Evolutionary conservation across 164 flowering plant species (phyloP).

Genomic region (Saururus chinensis): DNA sequence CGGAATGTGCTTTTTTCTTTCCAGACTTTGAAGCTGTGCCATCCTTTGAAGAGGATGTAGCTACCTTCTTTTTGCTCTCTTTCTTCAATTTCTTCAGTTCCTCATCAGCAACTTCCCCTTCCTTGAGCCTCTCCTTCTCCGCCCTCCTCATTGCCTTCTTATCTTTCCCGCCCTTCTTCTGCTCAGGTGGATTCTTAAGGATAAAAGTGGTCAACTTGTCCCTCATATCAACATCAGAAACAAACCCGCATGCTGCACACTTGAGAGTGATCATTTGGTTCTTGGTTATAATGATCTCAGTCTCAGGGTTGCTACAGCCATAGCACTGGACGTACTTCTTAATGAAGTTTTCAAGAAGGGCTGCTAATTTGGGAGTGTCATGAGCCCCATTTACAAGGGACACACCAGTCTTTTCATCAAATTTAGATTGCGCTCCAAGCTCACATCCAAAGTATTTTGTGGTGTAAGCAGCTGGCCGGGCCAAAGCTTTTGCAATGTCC

Average conservation of each 20-base stretch:
- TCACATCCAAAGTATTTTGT: slow-evolving; percentile 90
- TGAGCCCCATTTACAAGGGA: slow-evolving; percentile 85
- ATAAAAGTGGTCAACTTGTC: slow-evolving; percentile 84
- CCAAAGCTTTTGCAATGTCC: slow-evolving; percentile 84
- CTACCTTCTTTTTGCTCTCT: slow-evolving; percentile 47
- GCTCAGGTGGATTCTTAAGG: slow-evolving; percentile 80
- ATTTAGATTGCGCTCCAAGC: slow-evolving; percentile 91
- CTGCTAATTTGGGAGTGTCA: slow-evolving; percentile 78
- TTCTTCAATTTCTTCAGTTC: slow-evolving; percentile 65
- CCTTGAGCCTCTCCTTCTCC: slow-evolving; percentile 88
- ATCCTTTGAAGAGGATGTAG: slow-evolving; percentile 18
- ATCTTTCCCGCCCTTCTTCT: slow-evolving; percentile 69
- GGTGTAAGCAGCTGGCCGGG: slow-evolving; percentile 81
- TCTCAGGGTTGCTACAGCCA: slow-evolving; percentile 94
- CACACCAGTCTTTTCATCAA: slow-evolving; percentile 80
- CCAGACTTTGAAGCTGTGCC: slow-evolving; percentile 12
- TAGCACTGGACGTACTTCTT: slow-evolving; percentile 92
- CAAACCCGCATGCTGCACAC: slow-evolving; percentile 89
- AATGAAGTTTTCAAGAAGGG: slow-evolving; percentile 78
- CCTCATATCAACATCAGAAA: slow-evolving; percentile 95
- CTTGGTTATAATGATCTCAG: slow-evolving; percentile 67
- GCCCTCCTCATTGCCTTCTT: slow-evolving; percentile 93
- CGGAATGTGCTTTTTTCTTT: slow-evolving; percentile 36
- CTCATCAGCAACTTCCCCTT: slow-evolving; percentile 88
- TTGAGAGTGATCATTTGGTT: slow-evolving; percentile 73